Percentiles rank a stretch among this genome's conserved stretches.
phyloP scores from a whole-genome alignment of 2,329 filamentous ascomycete genomes.

The Knufia fluminis region DNA sequence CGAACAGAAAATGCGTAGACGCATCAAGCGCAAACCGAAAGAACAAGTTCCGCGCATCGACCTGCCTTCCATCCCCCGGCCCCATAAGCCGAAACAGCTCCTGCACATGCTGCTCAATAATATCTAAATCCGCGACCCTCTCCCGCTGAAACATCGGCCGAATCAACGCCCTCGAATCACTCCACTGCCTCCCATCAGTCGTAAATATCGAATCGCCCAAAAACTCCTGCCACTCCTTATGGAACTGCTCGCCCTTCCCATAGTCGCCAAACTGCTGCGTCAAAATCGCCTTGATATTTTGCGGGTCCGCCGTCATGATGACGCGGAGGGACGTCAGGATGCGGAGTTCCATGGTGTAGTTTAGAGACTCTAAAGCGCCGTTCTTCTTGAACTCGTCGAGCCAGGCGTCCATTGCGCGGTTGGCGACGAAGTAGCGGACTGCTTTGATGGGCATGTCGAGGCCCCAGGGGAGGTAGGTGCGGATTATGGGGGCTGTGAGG shows the following conservation, averaged over 20 bases:
- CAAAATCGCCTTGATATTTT: slow-evolving; percentile 87
- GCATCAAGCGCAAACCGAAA: slow-evolving; percentile 78
- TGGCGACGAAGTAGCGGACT: slow-evolving; percentile 4
- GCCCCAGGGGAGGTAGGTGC: slow-evolving; percentile 31
- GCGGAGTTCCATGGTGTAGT: slow-evolving; percentile 8
- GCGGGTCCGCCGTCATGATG: slow-evolving; percentile 69
- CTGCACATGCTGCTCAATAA: slow-evolving; percentile 72
- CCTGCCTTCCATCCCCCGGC: slow-evolving; percentile 32
- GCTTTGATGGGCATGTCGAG: slow-evolving; percentile 9
- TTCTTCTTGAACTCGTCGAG: slow-evolving; percentile 10
- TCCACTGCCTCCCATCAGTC: slow-evolving; percentile 73
- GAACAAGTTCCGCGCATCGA: slow-evolving; percentile 69
- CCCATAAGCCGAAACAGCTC: slow-evolving; percentile 60
- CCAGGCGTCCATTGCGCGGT: slow-evolving; percentile 6
- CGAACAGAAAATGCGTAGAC: slow-evolving; percentile 77
- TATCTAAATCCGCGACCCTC: slow-evolving; percentile 70
- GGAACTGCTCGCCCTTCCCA: slow-evolving; percentile 71
- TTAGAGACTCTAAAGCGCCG: slow-evolving; percentile 23
- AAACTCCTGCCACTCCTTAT: slow-evolving; percentile 66
- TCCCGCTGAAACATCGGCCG: slow-evolving; percentile 82
- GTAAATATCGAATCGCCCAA: slow-evolving; percentile 78
- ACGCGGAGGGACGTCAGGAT: slow-evolving; percentile 36
- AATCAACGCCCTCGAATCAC: slow-evolving; percentile 71
- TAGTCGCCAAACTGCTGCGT: slow-evolving; percentile 78
- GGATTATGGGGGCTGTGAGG: slow-evolving; percentile 28